Evolutionary conservation across 345 rosid genomes (phyloP).

Genomic region (Melaleuca alternifolia): DNA sequence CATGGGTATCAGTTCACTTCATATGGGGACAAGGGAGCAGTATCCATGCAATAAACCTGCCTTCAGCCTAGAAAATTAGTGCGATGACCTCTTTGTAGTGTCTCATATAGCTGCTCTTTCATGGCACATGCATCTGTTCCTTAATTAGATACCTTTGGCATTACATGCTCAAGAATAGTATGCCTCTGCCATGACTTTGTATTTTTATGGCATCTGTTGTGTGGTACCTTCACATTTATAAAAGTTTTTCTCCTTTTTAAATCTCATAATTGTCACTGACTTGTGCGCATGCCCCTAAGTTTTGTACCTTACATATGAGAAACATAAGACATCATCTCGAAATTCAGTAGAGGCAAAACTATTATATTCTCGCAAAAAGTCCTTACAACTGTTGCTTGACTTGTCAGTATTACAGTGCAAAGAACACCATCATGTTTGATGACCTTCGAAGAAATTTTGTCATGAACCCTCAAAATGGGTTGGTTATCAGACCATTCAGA

Average conservation of each 20-base stretch:
- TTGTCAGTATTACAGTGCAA: conserved; percentile 62
- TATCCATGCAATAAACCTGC: neutral
- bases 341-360: neutral
- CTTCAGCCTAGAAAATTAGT: neutral
- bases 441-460: conserved; percentile 81
- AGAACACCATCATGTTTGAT: conserved; percentile 96
- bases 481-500: conserved; percentile 70
- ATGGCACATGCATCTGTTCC: neutral
- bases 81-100: neutral
- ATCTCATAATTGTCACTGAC: neutral
- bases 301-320: neutral
- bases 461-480: conserved; percentile 93
- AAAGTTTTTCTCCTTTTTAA: neutral
- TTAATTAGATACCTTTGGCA: neutral
- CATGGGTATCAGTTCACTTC: neutral
- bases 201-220: neutral
- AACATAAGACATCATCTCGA: neutral
- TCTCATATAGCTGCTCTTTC: neutral
- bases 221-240: neutral
- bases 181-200: neutral
- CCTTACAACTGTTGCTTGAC: neutral
- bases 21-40: neutral
- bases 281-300: neutral
- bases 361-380: neutral
- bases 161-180: neutral